Percentiles rank a stretch among this genome's conserved stretches.
Conservation (phyloP, 805 yeast genomes). For the Wickerhamiella vanderwaltii region DNA sequence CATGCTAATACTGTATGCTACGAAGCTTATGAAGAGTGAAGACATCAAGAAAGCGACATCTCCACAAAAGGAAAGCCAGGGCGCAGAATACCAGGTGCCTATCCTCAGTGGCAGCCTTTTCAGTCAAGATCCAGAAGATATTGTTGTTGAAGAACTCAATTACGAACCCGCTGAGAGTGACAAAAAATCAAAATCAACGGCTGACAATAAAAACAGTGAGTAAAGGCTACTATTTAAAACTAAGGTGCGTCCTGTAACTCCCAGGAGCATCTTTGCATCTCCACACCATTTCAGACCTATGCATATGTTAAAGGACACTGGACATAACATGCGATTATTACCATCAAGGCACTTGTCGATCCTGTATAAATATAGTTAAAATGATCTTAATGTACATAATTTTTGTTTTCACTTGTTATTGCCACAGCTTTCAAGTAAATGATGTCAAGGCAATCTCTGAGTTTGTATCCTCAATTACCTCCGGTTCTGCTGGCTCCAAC, state of each 20-base stretch:
- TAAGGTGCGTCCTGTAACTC: too few relatives aligned
- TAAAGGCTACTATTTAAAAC: too few relatives aligned
- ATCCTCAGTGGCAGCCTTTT: conserved; percentile 21
- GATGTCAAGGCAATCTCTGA: conserved; percentile 40
- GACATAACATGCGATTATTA: too few relatives aligned
- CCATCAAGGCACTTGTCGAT: too few relatives aligned
- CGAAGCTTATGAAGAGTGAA: conserved; percentile 25
- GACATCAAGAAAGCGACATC: conserved; percentile 21
- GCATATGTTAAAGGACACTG: too few relatives aligned
- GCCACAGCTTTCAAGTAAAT: conserved; percentile 31
- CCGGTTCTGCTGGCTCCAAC: conserved; percentile 13
- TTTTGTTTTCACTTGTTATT: too few relatives aligned
- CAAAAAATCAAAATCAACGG: not conserved
- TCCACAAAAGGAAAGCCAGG: conserved; percentile 12
- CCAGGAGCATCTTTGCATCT: too few relatives aligned
- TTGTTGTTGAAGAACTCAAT: conserved; percentile 29
- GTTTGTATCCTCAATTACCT: conserved; percentile 11
- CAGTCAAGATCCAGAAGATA: conserved; percentile 26
- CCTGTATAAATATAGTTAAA: too few relatives aligned
- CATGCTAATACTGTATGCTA: conserved; percentile 47
- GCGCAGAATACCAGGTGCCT: conserved; percentile 24
- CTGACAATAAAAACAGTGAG: not conserved
- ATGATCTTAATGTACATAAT: too few relatives aligned
- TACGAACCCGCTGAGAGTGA: conserved; percentile 12
- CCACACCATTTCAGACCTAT: too few relatives aligned